Evolutionary conservation across 106 monocot genomes (phyloP), one percentile per base, ranked within the genome.

Genomic region (Acanthochlamys bracteata): DNA sequence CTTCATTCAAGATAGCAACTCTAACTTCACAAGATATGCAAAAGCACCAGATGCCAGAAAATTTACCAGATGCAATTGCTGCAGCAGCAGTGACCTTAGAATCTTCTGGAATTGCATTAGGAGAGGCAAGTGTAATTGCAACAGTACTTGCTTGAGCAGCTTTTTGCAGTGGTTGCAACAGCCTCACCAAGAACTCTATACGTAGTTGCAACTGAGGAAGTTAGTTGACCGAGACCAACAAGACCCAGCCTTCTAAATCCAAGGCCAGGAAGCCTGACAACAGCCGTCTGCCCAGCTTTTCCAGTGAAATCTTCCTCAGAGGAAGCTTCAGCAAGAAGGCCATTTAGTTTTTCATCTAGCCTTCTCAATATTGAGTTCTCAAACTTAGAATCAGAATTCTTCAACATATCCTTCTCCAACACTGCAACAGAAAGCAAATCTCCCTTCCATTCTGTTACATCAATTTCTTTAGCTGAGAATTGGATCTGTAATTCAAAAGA

Each of bases 251-350:
- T 77, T 71, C 79, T 83, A 64, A 95, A 90, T 57, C 84, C 86
- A n/a, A 84, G 73, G 53, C 86, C 86, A 40, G 84, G 76, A 47
- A 95, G 70, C 60, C 90, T 90, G 66, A 95, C 82, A 25, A 95
- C 64, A 0, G 83, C 78, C 7, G 90, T 82, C 63, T 95, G 94
- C 13, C 94, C 90, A 16, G 90, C 16, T 69, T 95, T 95, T 53
- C 90, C 94, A 55, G 83, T 82, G 61, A 95, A 95, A 80, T 95
- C 90, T 64, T 95, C 94, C 69, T 95, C 94, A 12, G 74, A 20
- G 25, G 90, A 72, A 56, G 82, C 75, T 69, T 95, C 94, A 8
- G 82, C 67, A 47, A 95, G 39, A 25, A 95, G 82, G 21, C 90
- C 90, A 45, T 79, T 71, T 59, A 90, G 77, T 63, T 82, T 53